phyloP scores from a whole-genome alignment of 2,329 filamentous ascomycete species.

The Fusarium proliferatum region DNA sequence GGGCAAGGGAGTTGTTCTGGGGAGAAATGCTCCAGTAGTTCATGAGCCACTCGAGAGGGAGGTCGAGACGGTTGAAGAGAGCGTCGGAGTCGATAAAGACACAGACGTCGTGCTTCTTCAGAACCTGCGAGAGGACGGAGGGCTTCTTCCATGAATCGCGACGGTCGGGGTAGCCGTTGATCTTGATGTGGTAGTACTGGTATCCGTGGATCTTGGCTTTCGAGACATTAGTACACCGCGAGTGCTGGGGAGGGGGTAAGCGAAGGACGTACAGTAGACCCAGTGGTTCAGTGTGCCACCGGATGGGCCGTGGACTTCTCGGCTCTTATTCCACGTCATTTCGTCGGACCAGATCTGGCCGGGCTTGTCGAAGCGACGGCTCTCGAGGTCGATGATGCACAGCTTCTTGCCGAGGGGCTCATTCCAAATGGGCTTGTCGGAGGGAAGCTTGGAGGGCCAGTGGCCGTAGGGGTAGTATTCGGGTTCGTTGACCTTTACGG shows the following conservation, averaged over 20 bases:
- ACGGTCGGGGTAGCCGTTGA: constrained; percentile 51
- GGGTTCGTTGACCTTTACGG: constrained; percentile 37
- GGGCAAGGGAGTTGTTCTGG: constrained; percentile 54
- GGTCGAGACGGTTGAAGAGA: constrained; percentile 56
- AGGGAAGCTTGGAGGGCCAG: constrained; percentile 48
- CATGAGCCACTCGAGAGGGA: constrained; percentile 60
- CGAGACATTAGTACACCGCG: constrained; percentile 29
- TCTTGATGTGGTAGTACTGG: constrained; percentile 58
- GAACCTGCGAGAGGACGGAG: constrained; percentile 54
- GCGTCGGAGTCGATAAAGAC: constrained; percentile 59
- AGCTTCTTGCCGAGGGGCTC: constrained; percentile 52
- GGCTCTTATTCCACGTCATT: constrained; percentile 52
- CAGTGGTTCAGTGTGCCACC: constrained; percentile 58
- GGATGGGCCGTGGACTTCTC: constrained; percentile 52
- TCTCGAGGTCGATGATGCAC: constrained; percentile 60
- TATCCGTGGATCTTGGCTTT: constrained; percentile 59
- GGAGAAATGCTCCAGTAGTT: constrained; percentile 58
- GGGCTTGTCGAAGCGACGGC: constrained; percentile 51
- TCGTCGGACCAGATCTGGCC: constrained; percentile 51
- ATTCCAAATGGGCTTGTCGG: constrained; percentile 45
- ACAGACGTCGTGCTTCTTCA: constrained; percentile 56
- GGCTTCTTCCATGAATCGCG: constrained; percentile 60
- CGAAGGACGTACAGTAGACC: constrained; percentile 51
- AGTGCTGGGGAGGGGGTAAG: neutral
- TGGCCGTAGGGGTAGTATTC: constrained; percentile 49